Evolutionary conservation across 345 rosid genomes (phyloP), one percentile per base, ranked within the genome.

Genomic region (Nephelium lappaceum): DNA sequence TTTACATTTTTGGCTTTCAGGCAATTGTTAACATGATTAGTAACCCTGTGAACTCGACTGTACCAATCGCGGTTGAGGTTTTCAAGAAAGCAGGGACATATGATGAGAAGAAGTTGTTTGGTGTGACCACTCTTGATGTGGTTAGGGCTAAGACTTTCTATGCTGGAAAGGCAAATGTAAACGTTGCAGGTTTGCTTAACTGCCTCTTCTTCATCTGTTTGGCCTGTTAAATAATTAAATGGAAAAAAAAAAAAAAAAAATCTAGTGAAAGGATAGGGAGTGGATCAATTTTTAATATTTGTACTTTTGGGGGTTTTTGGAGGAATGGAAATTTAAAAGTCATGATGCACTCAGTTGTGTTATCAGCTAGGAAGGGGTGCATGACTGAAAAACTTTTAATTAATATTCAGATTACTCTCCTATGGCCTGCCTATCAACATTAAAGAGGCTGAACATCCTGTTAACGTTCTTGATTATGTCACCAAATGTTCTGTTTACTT

Each of bases 91-190:
- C 92, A 36, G 95, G 97, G 77, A 89, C 87, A 6, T 93, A 89
- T 60, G 85, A 89, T 77, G 91, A 84, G 71, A 93, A 81, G 87
- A 93, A 83, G 75, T 74, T 93, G 81, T 89, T 93, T 73, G 97
- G 97, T 71, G 95, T 91, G 42, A 91, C 97, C n/a, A 91, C 97
- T 67, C 93, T 93, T 76, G 97, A 93, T 71, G 93, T 91, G 61
- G 95, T 93, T 65, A 87, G 97, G 81, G 97, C 97, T 73, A 88
- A 84, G 87, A 91, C 97, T 82, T 91, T 93, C 87, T 93, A 91
- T 43, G 93, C 97, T 85, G 91, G 89, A 12, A 93, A 88, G 83
- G 91, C 95, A 6, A 86, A 88, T 38, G 86, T 89, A 25, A 83
- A 87, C 8, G 89, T 89, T 77, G 91, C 90, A 89, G 95, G 93